Conservation (phyloP, 2,329 filamentous ascomycete genomes). For the Aspergillus neoniger region DNA sequence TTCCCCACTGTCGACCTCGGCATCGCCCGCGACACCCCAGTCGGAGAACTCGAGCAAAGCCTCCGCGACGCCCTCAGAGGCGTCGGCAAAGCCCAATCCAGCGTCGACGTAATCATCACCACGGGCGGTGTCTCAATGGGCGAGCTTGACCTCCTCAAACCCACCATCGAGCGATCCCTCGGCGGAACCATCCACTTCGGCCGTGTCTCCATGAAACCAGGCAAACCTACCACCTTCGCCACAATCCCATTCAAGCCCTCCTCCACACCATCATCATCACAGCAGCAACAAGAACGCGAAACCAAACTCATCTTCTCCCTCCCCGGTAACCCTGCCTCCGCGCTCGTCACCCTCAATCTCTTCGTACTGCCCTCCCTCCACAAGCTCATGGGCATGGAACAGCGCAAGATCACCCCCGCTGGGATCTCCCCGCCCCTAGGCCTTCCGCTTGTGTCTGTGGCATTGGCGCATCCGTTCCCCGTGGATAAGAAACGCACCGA, state of each 20-base stretch:
- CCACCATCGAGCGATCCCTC: slow-evolving; percentile 85
- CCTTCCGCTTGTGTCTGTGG: slow-evolving; percentile 70
- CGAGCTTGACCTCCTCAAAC: slow-evolving; percentile 93
- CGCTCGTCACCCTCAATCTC: slow-evolving; percentile 88
- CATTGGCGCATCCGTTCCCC: slow-evolving; percentile 69
- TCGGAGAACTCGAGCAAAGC: slow-evolving; percentile 71
- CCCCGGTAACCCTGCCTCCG: slow-evolving; percentile 90
- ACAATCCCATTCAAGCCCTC: slow-evolving; percentile 68
- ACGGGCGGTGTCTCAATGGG: slow-evolving; percentile 97
- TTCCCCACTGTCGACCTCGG: slow-evolving; percentile 82
- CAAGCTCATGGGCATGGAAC: slow-evolving; percentile 66
- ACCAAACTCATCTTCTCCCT: slow-evolving; percentile 81
- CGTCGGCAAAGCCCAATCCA: slow-evolving; percentile 39
- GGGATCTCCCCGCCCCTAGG: slow-evolving; percentile 48
- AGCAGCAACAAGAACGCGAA: slow-evolving; percentile 58
- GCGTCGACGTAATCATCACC: slow-evolving; percentile 81
- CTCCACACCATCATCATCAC: slow-evolving; percentile 44
- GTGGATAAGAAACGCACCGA: slow-evolving; percentile 78
- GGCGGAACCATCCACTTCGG: slow-evolving; percentile 96
- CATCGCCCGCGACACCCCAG: slow-evolving; percentile 63
- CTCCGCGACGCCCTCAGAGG: slow-evolving; percentile 72
- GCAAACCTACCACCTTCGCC: slow-evolving; percentile 96
- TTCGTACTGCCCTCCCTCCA: slow-evolving; percentile 90
- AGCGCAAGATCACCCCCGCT: slow-evolving; percentile 7
- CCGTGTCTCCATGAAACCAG: slow-evolving; percentile 95